phyloP scores from a whole-genome alignment of 805 yeast species.

The Yarrowia porcina region DNA sequence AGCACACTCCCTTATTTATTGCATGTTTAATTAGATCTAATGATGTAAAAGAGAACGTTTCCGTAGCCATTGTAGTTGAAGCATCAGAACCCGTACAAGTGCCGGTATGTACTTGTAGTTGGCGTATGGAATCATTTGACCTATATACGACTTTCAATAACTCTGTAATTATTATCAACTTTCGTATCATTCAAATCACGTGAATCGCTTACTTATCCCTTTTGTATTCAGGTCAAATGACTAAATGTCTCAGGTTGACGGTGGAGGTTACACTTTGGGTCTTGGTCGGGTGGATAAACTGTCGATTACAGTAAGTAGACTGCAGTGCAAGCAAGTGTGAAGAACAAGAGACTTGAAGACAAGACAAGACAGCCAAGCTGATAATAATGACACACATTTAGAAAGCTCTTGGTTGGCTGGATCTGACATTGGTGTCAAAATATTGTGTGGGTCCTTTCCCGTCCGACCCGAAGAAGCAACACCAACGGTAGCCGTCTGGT shows the following conservation, averaged over 20 bases:
- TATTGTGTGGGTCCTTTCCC: neutral
- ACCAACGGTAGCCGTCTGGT: neutral
- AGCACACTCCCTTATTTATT: conserved; percentile 10
- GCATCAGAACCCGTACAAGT: no score
- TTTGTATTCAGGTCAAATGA: conserved; percentile 5
- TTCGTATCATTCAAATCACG: no score
- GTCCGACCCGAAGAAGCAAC: neutral
- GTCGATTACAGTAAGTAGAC: neutral
- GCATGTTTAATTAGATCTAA: neutral
- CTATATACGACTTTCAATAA: no score
- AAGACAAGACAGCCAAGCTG: no score
- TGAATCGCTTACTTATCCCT: no score
- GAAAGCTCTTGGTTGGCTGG: neutral
- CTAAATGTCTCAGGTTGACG: neutral
- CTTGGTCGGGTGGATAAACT: neutral
- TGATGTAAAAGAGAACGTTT: no score
- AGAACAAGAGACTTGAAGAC: no score
- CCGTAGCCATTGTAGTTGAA: no score
- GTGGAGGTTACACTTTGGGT: conserved; percentile 1
- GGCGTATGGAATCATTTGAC: neutral
- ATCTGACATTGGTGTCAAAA: neutral
- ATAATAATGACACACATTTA: no score
- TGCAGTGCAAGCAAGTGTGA: no score
- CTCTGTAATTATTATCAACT: no score
- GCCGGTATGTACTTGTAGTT: neutral